Evolutionary conservation across 257 asterid species (phyloP).

Genomic region (Ballota nigra): DNA sequence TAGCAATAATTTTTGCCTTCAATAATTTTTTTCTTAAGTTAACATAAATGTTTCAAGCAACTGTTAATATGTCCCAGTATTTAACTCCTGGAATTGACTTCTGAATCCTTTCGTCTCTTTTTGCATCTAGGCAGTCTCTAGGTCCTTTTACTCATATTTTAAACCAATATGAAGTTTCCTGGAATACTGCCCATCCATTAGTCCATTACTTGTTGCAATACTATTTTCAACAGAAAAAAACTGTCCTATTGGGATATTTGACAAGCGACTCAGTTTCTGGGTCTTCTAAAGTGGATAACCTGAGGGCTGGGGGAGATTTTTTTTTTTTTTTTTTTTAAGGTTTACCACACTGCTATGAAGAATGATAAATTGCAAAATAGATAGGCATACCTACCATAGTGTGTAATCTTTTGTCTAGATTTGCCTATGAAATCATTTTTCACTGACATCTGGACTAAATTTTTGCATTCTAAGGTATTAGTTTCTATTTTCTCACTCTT

Average conservation of each 20-base stretch:
- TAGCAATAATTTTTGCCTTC: not conserved
- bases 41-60: not conserved
- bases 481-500: not conserved
- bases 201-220: not conserved
- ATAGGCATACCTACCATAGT: not conserved
- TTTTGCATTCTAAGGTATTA: not conserved
- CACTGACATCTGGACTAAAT: not conserved
- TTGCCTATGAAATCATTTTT: not conserved
- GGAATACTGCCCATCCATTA: not conserved
- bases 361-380: not conserved
- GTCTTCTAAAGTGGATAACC: not conserved
- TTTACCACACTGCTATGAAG: not conserved
- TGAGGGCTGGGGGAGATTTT: not conserved
- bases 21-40: not conserved
- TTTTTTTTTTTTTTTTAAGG: not conserved
- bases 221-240: not conserved
- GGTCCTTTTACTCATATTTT: not conserved
- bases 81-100: not conserved
- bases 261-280: not conserved
- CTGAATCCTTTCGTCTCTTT: not conserved
- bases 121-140: not conserved
- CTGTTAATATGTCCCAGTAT: constrained; percentile 1
- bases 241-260: not conserved
- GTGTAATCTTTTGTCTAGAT: not conserved
- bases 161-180: not conserved